A percentile compares a stretch with the other conserved stretches of the same genome.
These are phyloP conservation scores for Acephala macrosclerotiorum DNA, from an alignment of 2,329 filamentous ascomycete species.

Conservation along the genomic window DNA sequence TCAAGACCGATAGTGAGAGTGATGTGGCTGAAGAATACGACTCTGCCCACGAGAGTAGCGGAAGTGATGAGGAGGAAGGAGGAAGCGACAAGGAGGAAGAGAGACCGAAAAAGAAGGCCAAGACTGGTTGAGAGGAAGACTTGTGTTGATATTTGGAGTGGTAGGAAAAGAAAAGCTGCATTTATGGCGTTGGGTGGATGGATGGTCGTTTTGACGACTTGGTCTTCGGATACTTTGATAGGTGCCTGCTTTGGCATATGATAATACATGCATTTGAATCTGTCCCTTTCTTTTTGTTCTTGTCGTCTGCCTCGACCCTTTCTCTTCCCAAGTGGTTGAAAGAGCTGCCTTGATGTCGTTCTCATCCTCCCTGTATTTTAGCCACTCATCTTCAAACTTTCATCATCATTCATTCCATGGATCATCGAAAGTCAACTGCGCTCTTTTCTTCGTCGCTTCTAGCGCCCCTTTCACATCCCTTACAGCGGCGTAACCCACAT, in stretches of 20 bases:
- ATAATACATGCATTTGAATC: constrained; percentile 16
- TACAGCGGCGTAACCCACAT: no score
- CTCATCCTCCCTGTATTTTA: no score
- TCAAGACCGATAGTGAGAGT: constrained; percentile 88
- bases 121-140: constrained; percentile 32
- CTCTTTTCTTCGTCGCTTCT: no score
- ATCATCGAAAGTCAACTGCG: no score
- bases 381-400: no score
- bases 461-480: no score
- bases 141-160: constrained; percentile 7
- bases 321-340: not conserved
- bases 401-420: no score
- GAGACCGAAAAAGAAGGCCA: constrained; percentile 57
- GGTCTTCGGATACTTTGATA: not conserved
- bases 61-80: constrained; percentile 70
- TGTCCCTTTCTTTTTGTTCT: not conserved
- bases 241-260: constrained; percentile 11
- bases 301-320: not conserved
- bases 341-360: not conserved
- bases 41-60: constrained; percentile 86
- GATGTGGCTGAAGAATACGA: constrained; percentile 98
- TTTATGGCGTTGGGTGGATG: constrained; percentile 26
- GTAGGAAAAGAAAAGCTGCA: constrained; percentile 23
- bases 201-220: constrained; percentile 6
- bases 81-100: constrained; percentile 64